Percentiles rank a stretch among this genome's conserved stretches.
These are phyloP conservation scores for Talaromyces sp. DNA, from an alignment of 2,329 filamentous ascomycete genomes.

Conservation along the genomic window DNA sequence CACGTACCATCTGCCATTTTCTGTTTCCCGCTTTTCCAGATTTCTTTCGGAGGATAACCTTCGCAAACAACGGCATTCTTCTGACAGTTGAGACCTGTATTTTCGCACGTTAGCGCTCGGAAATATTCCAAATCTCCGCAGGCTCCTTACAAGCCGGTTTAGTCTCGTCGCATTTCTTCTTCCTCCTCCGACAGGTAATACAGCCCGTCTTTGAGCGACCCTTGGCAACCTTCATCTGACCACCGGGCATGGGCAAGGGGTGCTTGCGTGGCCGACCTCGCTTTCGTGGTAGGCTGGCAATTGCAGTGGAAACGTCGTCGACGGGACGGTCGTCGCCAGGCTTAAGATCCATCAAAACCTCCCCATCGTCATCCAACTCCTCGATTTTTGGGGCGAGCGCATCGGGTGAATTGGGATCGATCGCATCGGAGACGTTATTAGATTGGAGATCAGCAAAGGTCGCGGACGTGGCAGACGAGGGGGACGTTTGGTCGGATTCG, in stretches of 20 bases:
- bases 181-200: conserved; percentile 57
- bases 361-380: conserved; percentile 48
- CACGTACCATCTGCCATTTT: conserved; percentile 61
- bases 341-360: conserved; percentile 30
- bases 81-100: conserved; percentile 66
- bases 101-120: background rate
- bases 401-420: conserved; percentile 24
- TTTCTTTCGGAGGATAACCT: conserved; percentile 79
- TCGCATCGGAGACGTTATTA: background rate
- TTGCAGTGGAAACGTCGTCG: conserved; percentile 24
- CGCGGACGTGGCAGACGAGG: conserved; percentile 27
- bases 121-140: background rate
- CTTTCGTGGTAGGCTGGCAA: conserved; percentile 51
- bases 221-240: conserved; percentile 69
- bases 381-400: conserved; percentile 53
- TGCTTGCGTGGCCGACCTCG: conserved; percentile 81
- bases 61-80: conserved; percentile 92
- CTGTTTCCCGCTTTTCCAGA: conserved; percentile 83
- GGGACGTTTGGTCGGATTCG: conserved; percentile 20
- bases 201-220: conserved; percentile 60
- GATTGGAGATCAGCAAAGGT: conserved; percentile 21
- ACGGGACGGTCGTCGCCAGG: background rate
- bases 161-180: conserved; percentile 57
- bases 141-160: conserved; percentile 37
- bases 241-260: conserved; percentile 58